Evolutionary conservation across 768 basidiomycete genomes (phyloP).

Genomic region (Amanita inopinata): DNA sequence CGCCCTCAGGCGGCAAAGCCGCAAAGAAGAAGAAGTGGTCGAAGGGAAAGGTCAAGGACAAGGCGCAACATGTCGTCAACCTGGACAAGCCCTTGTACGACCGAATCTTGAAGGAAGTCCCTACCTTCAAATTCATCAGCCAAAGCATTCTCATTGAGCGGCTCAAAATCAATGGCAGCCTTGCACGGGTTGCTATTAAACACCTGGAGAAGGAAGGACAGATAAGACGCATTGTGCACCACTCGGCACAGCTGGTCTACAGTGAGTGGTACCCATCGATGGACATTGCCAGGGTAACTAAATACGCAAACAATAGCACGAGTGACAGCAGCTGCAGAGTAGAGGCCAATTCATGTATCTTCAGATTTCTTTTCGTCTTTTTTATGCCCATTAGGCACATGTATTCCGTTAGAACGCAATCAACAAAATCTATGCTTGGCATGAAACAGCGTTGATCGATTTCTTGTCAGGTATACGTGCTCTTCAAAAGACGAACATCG

Average conservation of each 20-base stretch:
- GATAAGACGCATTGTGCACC: conserved; percentile 96
- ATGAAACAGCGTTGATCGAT: neutral
- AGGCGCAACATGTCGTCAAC: conserved; percentile 93
- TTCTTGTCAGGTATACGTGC: neutral
- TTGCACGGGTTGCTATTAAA: conserved; percentile 85
- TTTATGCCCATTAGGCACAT: conserved; percentile 20
- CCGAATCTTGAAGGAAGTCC: conserved; percentile 96
- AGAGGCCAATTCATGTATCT: conserved; percentile 15
- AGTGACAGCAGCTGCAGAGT: conserved; percentile 39
- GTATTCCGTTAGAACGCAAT: conserved; percentile 16
- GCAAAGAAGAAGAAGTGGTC: conserved; percentile 99
- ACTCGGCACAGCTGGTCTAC: conserved; percentile 91
- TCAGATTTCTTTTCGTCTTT: conserved; percentile 9
- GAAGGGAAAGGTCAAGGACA: conserved; percentile 99
- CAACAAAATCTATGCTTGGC: conserved; percentile 5
- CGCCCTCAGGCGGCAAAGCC: conserved; percentile 67
- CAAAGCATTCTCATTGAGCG: conserved; percentile 98
- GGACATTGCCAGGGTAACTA: neutral
- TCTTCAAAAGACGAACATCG: too few species aligned
- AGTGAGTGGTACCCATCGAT: conserved; percentile 40
- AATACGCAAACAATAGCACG: conserved; percentile 27
- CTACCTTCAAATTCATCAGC: conserved; percentile 98
- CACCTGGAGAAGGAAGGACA: conserved; percentile 89
- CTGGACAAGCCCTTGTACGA: conserved; percentile 91
- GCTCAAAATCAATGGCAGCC: conserved; percentile 90